phyloP scores from a whole-genome alignment of 495 filamentous ascomycete species.

The Daldinia bambusicola region DNA sequence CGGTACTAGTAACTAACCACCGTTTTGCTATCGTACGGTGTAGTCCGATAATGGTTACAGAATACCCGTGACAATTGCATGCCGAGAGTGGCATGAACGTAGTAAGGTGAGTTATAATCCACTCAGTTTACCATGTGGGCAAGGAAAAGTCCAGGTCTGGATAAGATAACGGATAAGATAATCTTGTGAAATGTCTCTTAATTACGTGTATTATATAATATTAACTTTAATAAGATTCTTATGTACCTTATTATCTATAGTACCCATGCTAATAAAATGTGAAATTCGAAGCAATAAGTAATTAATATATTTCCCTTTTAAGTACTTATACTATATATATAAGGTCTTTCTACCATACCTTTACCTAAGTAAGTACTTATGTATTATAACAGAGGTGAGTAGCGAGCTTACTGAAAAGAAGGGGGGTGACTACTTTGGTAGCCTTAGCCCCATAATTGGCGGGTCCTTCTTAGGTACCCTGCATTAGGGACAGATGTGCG shows the following conservation, averaged over 20 bases:
- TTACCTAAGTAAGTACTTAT: no score
- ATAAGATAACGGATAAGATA: conserved; percentile 1
- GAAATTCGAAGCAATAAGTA: no score
- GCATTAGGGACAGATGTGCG: not conserved
- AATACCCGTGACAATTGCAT: not conserved
- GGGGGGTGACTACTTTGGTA: not conserved
- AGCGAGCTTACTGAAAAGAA: not conserved
- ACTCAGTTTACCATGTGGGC: conserved; percentile 32
- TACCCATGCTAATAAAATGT: no score
- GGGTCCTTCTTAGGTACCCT: not conserved
- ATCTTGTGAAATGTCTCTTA: conserved; percentile 9
- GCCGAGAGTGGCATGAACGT: not conserved
- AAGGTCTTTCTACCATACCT: not conserved
- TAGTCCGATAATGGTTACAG: conserved; percentile 13
- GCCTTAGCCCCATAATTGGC: not conserved
- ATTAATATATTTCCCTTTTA: no score
- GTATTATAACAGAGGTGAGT: no score
- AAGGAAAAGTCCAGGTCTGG: conserved; percentile 4
- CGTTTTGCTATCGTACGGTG: not conserved
- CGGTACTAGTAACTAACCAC: not conserved
- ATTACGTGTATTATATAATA: not conserved
- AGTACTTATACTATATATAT: no score
- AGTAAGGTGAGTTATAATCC: conserved; percentile 17
- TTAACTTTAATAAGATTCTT: no score
- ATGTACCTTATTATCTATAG: no score